Percentiles rank a stretch among this genome's conserved stretches.
These are phyloP conservation scores for Pholiota microspora DNA, from an alignment of 768 basidiomycete species.

Conservation along the genomic window DNA sequence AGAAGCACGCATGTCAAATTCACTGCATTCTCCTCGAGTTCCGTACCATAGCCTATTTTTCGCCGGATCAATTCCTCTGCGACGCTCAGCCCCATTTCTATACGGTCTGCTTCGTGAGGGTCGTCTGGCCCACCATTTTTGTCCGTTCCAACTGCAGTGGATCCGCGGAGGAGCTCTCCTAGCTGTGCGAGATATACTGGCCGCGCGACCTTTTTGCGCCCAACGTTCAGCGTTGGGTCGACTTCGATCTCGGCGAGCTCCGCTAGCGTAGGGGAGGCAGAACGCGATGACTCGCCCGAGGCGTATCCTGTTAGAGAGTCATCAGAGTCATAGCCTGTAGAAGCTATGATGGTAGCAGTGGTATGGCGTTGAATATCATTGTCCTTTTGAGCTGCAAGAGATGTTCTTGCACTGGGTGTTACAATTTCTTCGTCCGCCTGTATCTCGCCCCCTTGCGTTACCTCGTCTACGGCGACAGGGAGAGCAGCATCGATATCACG, in stretches of 20 bases:
- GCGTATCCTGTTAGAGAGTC: slow-evolving; percentile 84
- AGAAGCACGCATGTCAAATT: slow-evolving; percentile 74
- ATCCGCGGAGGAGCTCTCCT: slow-evolving; percentile 68
- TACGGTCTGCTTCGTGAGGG: slow-evolving; percentile 65
- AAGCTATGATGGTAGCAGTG: slow-evolving; percentile 21
- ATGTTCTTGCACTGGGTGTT: slow-evolving; percentile 3
- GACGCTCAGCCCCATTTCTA: slow-evolving; percentile 76
- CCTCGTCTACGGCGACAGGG: not conserved
- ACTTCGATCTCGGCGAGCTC: slow-evolving; percentile 82
- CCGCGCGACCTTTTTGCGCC: slow-evolving; percentile 63
- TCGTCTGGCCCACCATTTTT: slow-evolving; percentile 46
- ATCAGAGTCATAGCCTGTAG: slow-evolving; percentile 66
- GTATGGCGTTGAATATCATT: not conserved
- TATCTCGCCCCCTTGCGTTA: not conserved
- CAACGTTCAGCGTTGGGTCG: slow-evolving; percentile 79
- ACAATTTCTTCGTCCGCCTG: slow-evolving; percentile 10
- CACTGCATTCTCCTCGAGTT: slow-evolving; percentile 90
- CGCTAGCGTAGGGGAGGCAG: slow-evolving; percentile 76
- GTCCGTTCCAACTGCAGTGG: slow-evolving; percentile 30
- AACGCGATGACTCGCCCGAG: slow-evolving; percentile 56
- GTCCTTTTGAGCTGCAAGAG: not conserved
- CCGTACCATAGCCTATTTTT: slow-evolving; percentile 83
- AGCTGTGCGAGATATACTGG: slow-evolving; percentile 93
- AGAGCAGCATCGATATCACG: slow-evolving; percentile 52
- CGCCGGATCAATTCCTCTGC: slow-evolving; percentile 84